Evolutionary conservation across 768 basidiomycete species (phyloP), one percentile per base, ranked within the genome.

Genomic region (Panaeolus cyanescens): DNA sequence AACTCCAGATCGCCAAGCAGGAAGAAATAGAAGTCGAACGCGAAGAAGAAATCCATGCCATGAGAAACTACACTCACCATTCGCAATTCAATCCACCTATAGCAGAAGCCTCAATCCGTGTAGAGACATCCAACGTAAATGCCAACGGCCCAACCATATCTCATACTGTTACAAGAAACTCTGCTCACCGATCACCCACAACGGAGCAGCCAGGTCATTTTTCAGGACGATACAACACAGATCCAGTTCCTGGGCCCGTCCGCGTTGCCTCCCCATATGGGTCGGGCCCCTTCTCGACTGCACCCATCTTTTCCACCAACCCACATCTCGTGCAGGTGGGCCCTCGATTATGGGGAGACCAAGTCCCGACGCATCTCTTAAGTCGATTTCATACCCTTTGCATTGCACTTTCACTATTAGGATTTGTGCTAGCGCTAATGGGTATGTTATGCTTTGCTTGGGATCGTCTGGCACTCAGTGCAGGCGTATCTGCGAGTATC

Each of bases 311-410:
- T 66, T 80, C 79, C 5, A 62, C 70, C 19, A 75, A 84, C 65
- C 85, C 85, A 5, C 83, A 82, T 57, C 63, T 87, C 7, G 83
- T 83, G 54, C 80, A 80, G 62, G 79, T 84, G 20, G 83, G 83
- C 8, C 79, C 75, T 7, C 39, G 39, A 4, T 6, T 42, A 4
- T 83, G 85, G 68, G 64, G 71, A 22, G 69, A 68, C 30, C 67
- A 75, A 25, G 73, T 82, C 55, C 75, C 79, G 5, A 76, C 75
- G 8, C 79, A 83, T 62, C 70, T 88, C 25, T 75, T 88, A 33
- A 78, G 77, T 56, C 77, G 80, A 19, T 80, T 77, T 32, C 85
- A 87, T 58, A 62, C 74, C 25, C 70, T 86, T 4, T 85, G 83
- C 63, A 80, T 87, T 56, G 62, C 71, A 59, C 67, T 84, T 5